A percentile compares a stretch with the other conserved stretches of the same genome.
Evolutionary conservation across 306 rosid genomes (phyloP).

Genomic region (Quercus dentata): DNA sequence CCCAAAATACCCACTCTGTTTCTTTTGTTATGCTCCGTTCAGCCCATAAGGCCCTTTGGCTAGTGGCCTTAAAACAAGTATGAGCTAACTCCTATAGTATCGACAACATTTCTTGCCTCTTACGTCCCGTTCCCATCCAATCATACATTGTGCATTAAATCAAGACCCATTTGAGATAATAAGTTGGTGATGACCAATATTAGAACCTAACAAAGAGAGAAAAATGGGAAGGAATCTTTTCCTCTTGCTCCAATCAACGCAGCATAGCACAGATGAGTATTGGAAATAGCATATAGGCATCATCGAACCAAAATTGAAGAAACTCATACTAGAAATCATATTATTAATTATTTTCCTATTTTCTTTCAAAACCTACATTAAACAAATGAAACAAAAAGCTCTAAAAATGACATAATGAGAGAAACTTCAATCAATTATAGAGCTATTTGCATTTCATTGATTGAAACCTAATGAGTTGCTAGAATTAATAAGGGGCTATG

Average conservation of each 20-base stretch:
- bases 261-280: background rate
- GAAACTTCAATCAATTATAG: background rate
- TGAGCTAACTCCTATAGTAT: too few species aligned
- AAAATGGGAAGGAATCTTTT: background rate
- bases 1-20: too few species aligned
- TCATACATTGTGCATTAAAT: background rate
- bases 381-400: background rate
- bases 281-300: background rate
- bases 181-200: background rate
- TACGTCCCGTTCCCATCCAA: background rate
- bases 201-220: background rate
- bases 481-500: conserved; percentile 42
- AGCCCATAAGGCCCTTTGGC: too few species aligned
- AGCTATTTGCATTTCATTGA: conserved; percentile 60
- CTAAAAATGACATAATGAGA: background rate
- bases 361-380: background rate
- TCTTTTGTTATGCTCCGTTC: too few species aligned
- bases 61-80: too few species aligned
- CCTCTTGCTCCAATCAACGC: background rate
- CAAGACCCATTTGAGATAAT: background rate
- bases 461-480: conserved; percentile 46
- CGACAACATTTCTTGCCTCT: background rate
- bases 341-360: background rate
- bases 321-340: background rate
- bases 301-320: background rate